A percentile compares a stretch with the other conserved stretches of the same genome.
phyloP scores from a whole-genome alignment of 2,329 filamentous ascomycete species.

The Cercospora zeae-maydis region DNA sequence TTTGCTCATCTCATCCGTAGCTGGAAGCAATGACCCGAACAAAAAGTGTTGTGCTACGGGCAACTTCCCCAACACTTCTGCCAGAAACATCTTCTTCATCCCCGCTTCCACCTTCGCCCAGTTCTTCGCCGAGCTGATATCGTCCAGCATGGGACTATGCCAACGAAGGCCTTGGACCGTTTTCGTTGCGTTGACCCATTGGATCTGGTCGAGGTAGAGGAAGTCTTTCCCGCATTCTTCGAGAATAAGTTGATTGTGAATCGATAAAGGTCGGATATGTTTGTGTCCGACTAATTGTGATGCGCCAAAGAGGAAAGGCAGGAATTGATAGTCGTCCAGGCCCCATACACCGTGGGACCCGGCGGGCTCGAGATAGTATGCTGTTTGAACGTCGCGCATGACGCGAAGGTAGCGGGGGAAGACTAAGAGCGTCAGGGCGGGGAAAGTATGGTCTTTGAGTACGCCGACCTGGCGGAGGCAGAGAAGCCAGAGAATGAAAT shows the following conservation, averaged over 20 bases:
- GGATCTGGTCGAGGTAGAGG: constrained; percentile 87
- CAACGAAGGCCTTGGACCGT: constrained; percentile 90
- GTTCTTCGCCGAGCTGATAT: constrained; percentile 83
- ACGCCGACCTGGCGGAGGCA: constrained; percentile 78
- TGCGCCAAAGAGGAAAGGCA: constrained; percentile 51
- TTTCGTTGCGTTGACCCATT: constrained; percentile 94
- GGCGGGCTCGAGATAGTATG: constrained; percentile 89
- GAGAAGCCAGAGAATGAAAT: constrained; percentile 95
- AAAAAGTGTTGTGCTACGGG: constrained; percentile 99
- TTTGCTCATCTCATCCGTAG: constrained; percentile 74
- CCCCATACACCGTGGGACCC: constrained; percentile 54
- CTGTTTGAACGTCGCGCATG: constrained; percentile 83
- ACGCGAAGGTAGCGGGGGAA: constrained; percentile 79
- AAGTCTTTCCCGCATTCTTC: constrained; percentile 83
- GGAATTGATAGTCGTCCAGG: constrained; percentile 53
- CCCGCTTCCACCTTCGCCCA: constrained; percentile 92
- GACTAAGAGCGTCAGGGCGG: constrained; percentile 68
- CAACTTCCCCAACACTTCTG: constrained; percentile 86
- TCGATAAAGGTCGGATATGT: constrained; percentile 52
- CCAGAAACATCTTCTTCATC: constrained; percentile 95
- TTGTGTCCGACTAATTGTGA: constrained; percentile 63
- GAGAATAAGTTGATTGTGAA: constrained; percentile 82
- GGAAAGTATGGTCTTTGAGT: constrained; percentile 64
- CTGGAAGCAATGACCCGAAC: constrained; percentile 81
- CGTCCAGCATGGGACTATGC: constrained; percentile 98